Conservation (phyloP, 805 yeast species). For the Pichia cabralensis region DNA sequence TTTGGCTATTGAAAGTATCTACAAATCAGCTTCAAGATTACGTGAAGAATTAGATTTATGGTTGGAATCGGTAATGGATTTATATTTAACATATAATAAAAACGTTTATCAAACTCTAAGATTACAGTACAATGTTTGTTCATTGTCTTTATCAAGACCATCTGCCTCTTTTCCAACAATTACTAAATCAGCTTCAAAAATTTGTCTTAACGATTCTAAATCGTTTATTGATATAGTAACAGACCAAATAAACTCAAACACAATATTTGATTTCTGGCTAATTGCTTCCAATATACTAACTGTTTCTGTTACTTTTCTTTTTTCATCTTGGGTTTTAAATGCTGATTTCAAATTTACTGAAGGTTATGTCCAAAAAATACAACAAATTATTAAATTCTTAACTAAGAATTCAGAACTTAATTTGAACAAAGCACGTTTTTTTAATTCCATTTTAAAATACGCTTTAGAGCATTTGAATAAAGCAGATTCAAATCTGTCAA, state of each 20-base stretch:
- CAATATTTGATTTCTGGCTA: constrained; percentile 2
- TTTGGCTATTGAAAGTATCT: not conserved
- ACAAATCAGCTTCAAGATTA: not conserved
- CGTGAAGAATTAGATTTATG: constrained; percentile 3
- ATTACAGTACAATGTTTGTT: not conserved
- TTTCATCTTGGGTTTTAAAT: constrained; percentile 1
- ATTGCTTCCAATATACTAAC: constrained; percentile 1
- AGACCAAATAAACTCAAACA: not conserved
- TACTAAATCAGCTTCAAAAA: not conserved
- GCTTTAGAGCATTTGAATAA: too few species aligned
- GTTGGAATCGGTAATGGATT: constrained; percentile 1
- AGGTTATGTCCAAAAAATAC: not conserved
- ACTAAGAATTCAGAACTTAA: not conserved
- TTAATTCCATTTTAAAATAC: too few species aligned
- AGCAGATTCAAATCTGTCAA: too few species aligned
- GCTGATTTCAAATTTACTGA: not conserved
- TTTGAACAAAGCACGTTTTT: too few species aligned
- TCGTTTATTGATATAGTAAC: constrained; percentile 28
- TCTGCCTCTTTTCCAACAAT: constrained; percentile 1
- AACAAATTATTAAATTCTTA: not conserved
- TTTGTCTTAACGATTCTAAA: constrained; percentile 1
- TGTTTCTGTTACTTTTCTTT: constrained; percentile 1
- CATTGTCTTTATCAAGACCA: not conserved
- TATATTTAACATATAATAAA: not conserved
- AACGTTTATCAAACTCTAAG: not conserved